phyloP scores from a whole-genome alignment of 805 yeast species.

The Clavispora phyllophila region DNA sequence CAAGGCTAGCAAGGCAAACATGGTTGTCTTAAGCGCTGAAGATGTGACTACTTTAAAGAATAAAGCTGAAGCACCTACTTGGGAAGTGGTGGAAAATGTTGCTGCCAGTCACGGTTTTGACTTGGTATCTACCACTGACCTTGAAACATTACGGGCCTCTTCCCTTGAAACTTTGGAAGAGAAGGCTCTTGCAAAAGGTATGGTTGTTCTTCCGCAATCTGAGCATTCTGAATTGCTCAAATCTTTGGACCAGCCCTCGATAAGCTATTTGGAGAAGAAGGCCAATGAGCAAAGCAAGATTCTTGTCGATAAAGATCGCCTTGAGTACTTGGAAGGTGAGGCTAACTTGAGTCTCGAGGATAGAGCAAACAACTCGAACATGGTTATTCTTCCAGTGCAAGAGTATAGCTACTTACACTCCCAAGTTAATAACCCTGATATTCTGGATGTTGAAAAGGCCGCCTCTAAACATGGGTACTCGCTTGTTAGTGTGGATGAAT shows the following conservation, averaged over 20 bases:
- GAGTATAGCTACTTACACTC: conserved; percentile 10
- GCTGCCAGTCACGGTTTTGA: conserved; percentile 6
- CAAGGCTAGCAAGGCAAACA: conserved; percentile 7
- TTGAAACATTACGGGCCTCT: conserved; percentile 3
- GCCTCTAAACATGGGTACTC: conserved; percentile 5
- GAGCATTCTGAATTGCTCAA: conserved; percentile 5
- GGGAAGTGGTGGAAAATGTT: conserved; percentile 6
- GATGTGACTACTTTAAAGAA: conserved; percentile 1
- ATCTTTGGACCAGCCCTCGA: conserved; percentile 1
- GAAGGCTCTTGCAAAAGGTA: conserved; percentile 7
- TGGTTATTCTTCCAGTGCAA: conserved; percentile 10
- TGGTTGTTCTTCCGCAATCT: conserved; percentile 5
- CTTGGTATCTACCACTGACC: conserved; percentile 3
- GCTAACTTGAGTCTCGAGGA: conserved; percentile 11
- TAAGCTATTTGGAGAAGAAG: conserved; percentile 3
- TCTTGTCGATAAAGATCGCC: conserved; percentile 8
- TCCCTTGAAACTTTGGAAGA: conserved; percentile 8
- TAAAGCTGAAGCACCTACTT: neutral
- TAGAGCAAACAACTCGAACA: conserved; percentile 14
- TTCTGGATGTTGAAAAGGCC: neutral
- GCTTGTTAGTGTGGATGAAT: neutral
- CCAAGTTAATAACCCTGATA: conserved; percentile 6
- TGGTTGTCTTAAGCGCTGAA: conserved; percentile 3
- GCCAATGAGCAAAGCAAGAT: conserved; percentile 4
- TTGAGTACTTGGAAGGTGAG: conserved; percentile 10